These are phyloP conservation scores for Chlamydomonas sp. DNA, from an alignment of 139 green algal species.

Conservation along the genomic window DNA sequence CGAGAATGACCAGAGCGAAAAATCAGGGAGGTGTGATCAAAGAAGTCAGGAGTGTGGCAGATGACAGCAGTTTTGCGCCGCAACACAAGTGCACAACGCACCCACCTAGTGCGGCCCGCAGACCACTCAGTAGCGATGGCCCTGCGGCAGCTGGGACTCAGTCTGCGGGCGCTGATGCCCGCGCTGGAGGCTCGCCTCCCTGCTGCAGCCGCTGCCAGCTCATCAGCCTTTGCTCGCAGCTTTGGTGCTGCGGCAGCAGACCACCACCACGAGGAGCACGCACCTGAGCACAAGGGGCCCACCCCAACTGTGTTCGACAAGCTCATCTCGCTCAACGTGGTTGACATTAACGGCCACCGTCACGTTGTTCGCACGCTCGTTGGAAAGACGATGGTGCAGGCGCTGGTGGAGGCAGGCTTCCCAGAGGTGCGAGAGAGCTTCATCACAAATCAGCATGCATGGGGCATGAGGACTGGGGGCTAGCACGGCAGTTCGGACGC, in stretches of 20 bases:
- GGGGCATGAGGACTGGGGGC: too few relatives aligned
- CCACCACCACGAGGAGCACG: slow-evolving; percentile 18
- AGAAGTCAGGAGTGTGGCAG: too few relatives aligned
- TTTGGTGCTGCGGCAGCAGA: slow-evolving; percentile 9
- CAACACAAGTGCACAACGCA: too few relatives aligned
- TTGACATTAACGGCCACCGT: slow-evolving; percentile 40
- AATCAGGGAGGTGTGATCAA: too few relatives aligned
- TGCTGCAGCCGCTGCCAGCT: not conserved
- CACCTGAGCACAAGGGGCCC: slow-evolving; percentile 17
- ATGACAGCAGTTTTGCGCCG: too few relatives aligned
- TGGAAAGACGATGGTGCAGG: slow-evolving; percentile 28
- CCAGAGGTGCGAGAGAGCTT: slow-evolving; percentile 28
- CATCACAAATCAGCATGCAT: too few relatives aligned
- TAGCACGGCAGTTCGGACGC: too few relatives aligned
- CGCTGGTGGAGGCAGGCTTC: slow-evolving; percentile 37
- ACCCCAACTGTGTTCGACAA: slow-evolving; percentile 51
- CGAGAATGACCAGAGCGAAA: too few relatives aligned
- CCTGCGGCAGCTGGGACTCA: not conserved
- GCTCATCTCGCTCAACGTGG: slow-evolving; percentile 44
- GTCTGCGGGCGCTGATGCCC: not conserved
- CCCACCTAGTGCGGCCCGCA: too few relatives aligned
- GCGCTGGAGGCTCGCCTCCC: too few relatives aligned
- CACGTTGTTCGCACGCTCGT: slow-evolving; percentile 35
- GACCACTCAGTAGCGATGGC: too few relatives aligned
- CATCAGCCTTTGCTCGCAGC: not conserved